Conservation (phyloP, 2,329 filamentous ascomycete species). For the Pseudopithomyces maydicus region DNA sequence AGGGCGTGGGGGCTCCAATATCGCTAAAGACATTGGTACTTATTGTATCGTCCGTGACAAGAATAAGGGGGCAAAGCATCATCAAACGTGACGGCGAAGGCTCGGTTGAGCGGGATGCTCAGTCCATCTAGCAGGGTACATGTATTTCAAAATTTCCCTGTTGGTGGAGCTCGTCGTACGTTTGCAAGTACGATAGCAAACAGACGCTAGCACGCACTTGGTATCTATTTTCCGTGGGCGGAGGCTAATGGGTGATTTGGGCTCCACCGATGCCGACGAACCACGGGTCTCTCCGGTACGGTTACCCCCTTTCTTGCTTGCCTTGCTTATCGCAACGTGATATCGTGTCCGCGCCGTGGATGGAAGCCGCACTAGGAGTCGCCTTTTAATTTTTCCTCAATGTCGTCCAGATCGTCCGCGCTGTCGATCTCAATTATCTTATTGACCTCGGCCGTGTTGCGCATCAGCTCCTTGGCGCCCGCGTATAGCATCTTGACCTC, state of each 20-base stretch:
- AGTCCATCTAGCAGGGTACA: too few relatives aligned
- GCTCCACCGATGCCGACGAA: not conserved
- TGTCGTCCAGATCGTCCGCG: slow-evolving; percentile 79
- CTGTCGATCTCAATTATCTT: slow-evolving; percentile 83
- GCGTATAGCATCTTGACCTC: slow-evolving; percentile 93
- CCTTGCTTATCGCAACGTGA: not conserved
- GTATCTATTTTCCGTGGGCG: not conserved
- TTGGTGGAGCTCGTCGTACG: not conserved
- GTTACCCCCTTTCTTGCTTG: slow-evolving; percentile 4
- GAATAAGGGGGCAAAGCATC: too few relatives aligned
- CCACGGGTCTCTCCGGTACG: not conserved
- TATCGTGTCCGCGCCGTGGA: not conserved
- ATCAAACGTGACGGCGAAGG: not conserved
- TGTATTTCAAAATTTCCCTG: not conserved
- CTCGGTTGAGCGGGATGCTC: too few relatives aligned
- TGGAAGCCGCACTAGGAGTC: slow-evolving; percentile 15
- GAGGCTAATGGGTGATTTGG: not conserved
- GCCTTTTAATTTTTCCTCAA: slow-evolving; percentile 70
- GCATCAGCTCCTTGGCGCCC: slow-evolving; percentile 93
- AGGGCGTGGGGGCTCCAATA: not conserved
- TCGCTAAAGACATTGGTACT: too few relatives aligned
- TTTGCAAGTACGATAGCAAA: not conserved
- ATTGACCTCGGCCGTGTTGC: slow-evolving; percentile 88
- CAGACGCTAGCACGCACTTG: slow-evolving; percentile 4
- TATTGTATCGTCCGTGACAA: too few relatives aligned